Percentiles rank a stretch among this genome's conserved stretches.
Evolutionary conservation across 2,329 filamentous ascomycete species (phyloP).

Genomic region (Ilyonectria mors-panacis): DNA sequence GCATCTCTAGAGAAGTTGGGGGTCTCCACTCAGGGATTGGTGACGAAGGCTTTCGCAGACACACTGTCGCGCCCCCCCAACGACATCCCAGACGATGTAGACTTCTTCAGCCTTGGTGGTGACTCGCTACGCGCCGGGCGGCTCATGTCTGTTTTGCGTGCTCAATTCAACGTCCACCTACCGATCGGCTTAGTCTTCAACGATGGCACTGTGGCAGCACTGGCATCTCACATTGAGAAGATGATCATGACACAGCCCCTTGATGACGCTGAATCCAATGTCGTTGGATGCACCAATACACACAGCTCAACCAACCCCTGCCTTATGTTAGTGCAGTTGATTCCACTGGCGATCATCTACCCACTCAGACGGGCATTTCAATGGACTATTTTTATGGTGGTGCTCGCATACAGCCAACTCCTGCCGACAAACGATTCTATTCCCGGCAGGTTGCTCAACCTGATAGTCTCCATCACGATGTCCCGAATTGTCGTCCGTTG

Average conservation of each 20-base stretch:
- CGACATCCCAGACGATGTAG: constrained; percentile 58
- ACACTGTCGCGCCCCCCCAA: constrained; percentile 58
- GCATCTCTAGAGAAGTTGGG: constrained; percentile 42
- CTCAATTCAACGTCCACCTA: constrained; percentile 63
- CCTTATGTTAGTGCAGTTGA: constrained; percentile 65
- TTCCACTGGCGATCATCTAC: constrained; percentile 65
- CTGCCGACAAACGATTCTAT: constrained; percentile 58
- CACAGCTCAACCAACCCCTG: constrained; percentile 65
- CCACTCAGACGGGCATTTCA: constrained; percentile 66
- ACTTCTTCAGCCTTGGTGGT: constrained; percentile 69
- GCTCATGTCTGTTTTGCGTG: constrained; percentile 66
- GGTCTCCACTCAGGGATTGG: constrained; percentile 53
- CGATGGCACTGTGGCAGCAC: constrained; percentile 59
- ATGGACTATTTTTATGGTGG: constrained; percentile 67
- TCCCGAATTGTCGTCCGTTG: constrained; percentile 57
- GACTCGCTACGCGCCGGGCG: constrained; percentile 69
- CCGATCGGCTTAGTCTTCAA: constrained; percentile 68
- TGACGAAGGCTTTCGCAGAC: constrained; percentile 61
- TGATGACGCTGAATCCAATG: constrained; percentile 25
- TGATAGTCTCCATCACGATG: constrained; percentile 61
- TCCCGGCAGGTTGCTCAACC: constrained; percentile 63
- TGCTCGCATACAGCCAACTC: constrained; percentile 57
- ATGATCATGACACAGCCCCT: constrained; percentile 28
- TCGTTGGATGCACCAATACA: constrained; percentile 56
- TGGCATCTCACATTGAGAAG: constrained; percentile 58